Base-by-base conservation (phyloP, 352 stramenopile species). In the Pythium pectinolyticum region DNA sequence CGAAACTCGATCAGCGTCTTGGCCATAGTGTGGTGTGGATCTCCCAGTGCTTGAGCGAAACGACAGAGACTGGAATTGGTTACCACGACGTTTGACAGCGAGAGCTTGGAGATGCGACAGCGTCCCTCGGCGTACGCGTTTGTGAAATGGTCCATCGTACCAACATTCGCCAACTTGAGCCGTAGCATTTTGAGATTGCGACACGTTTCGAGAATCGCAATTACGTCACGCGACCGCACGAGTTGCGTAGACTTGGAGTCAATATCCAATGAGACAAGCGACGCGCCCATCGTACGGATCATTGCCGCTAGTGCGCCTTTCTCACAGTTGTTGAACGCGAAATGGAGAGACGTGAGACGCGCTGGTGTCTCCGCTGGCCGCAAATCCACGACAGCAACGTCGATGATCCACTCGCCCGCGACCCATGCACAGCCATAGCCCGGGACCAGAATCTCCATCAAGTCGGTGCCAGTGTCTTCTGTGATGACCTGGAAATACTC, bases 1-100 rank as follows among this genome's bases (percentile, higher is more conserved):
- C 55, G 34, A 20, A 57, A 59, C 43, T 63, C 45, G 20, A 17
- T 17, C 22, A 63, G 56, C 24, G 43, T 63, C 43, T 35, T 39
- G 7, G 56, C 37, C 56, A 63, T 63, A 12, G 24, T 7, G n/a
- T 55, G 56, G 8, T 20, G 40, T 10, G 45, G 46, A 15, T 55
- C 47, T 1, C 30, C 22, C 1, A 63, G 46, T 3, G 27, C 27
- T 20, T n/a, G 22, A 15, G 56, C 56, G 37, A 63, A 55, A 6
- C 1, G n/a, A 3, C 32, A 30, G 5, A 63, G 56, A 27, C 56
- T 63, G 2, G 32, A 20, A 27, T 63, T 63, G 56, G 45, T 48
- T 3, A 63, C 56, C 2, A 48, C 43, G 5, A 63, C 56, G 27
- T 63, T 63, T 15, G 19, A 46, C 4, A 63, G 47, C 8, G 56